Base-by-base conservation (phyloP, 352 stramenopile species). In the Phytophthora foliorum region DNA sequence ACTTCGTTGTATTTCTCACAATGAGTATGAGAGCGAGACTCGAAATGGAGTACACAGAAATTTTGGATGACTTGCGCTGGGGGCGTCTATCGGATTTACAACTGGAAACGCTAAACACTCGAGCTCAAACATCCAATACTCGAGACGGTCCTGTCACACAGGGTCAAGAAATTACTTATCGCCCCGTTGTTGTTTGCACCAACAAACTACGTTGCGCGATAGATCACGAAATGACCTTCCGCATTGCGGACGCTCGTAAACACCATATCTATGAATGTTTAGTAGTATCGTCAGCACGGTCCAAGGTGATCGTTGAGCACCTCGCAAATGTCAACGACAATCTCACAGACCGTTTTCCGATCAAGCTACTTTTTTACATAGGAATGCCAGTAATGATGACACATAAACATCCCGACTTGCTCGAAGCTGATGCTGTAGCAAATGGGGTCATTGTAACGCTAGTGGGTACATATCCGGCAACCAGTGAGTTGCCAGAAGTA, bases 41-140 rank as follows among this genome's bases (percentile, higher is more conserved):
- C 1, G 59, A 77, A 31, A 14, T 38, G 0, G 14, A 52, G 1
- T 77, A 71, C 51, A 73, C 49, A 0, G 2, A 38, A 32, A 46
- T 77, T 1, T 46, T 77, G 10, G 24, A 27, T n/a, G 41, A 67
- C 13, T 4, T 68, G 9, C 38, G 63, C 3, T 77, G 53, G 63
- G 54, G 53, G 4, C 17, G 48, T 0, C 13, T 64, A 3, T 66
- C 42, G 0, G 21, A 41, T n/a, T 6, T 17, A 1, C 36, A 65
- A 29, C 3, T 64, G 0, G 22, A n/a, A 13, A n/a, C 1, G 0
- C 21, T 64, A 4, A 71, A 61, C 36, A 48, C 63, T 11, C 19
- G 62, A 24, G 36, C 45, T 2, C 27, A 54, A 8, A 34, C 29
- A 9, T 4, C 4, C 29, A 9, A 34, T 34, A 34, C 9, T 8